These are phyloP conservation scores for Coemansia sp. DNA, from an alignment of 192 early-diverging fungal genomes.

Conservation along the genomic window DNA sequence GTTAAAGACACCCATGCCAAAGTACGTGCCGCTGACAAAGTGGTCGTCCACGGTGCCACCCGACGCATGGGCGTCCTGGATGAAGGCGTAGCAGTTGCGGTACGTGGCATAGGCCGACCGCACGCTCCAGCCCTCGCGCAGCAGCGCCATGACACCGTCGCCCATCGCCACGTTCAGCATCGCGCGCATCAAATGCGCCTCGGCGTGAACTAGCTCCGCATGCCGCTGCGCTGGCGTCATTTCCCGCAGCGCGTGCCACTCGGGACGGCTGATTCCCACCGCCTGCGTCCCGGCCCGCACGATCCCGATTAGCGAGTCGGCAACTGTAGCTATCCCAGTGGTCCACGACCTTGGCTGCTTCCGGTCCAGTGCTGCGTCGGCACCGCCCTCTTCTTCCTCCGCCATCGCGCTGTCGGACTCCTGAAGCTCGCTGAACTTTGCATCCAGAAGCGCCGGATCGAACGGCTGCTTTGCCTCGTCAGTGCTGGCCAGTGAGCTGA, in stretches of 20 bases:
- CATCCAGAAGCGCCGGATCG: constrained; percentile 24
- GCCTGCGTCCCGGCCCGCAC: constrained; percentile 46
- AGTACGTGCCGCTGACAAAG: constrained; percentile 77
- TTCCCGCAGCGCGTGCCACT: constrained; percentile 29
- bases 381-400: constrained; percentile 1
- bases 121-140: constrained; percentile 79
- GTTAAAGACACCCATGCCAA: constrained; percentile 78
- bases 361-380: constrained; percentile 13
- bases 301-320: constrained; percentile 43
- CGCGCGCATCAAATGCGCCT: constrained; percentile 71
- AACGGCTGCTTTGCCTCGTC: constrained; percentile 9
- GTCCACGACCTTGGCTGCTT: constrained; percentile 37
- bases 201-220: constrained; percentile 79
- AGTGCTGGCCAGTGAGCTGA: constrained; percentile 10
- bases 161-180: constrained; percentile 74
- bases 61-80: constrained; percentile 53
- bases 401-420: neutral
- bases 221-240: constrained; percentile 46
- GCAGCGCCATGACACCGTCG: constrained; percentile 70
- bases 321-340: constrained; percentile 35
- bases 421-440: constrained; percentile 34
- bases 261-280: constrained; percentile 36
- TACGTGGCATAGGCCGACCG: constrained; percentile 69
- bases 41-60: constrained; percentile 74
- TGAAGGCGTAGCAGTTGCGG: constrained; percentile 59